Conservation (phyloP, 805 yeast species). For the Candida andamanensis region DNA sequence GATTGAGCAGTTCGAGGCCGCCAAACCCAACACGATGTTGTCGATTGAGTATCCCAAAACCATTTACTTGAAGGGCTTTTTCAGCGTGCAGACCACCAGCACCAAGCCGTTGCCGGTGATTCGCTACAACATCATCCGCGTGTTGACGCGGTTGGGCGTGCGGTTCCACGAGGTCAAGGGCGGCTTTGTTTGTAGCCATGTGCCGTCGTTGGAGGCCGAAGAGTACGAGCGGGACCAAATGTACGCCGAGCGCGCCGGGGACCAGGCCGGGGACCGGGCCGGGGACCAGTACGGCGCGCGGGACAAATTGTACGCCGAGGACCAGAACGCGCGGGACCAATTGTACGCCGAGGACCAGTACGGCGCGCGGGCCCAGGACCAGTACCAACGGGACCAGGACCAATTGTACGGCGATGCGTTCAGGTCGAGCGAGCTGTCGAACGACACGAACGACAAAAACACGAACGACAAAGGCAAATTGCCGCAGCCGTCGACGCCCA, state of each 20-base stretch:
- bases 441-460: too few species aligned
- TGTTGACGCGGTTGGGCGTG: constrained; percentile 70
- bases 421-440: constrained; percentile 24
- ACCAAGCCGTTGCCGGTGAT: constrained; percentile 88
- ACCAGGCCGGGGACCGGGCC: constrained; percentile 13
- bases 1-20: constrained; percentile 41
- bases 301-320: constrained; percentile 33
- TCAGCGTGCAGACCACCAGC: constrained; percentile 91
- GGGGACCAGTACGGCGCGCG: constrained; percentile 21
- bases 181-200: constrained; percentile 81
- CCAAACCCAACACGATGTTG: constrained; percentile 80
- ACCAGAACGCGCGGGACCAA: constrained; percentile 3
- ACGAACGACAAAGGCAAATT: constrained; percentile 5
- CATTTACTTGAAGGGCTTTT: constrained; percentile 85
- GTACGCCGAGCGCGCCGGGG: constrained; percentile 1
- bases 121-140: constrained; percentile 75
- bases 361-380: constrained; percentile 15
- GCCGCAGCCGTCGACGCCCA: constrained; percentile 31
- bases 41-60: constrained; percentile 92
- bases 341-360: constrained; percentile 1
- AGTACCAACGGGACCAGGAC: constrained; percentile 25
- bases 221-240: constrained; percentile 5
- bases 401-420: constrained; percentile 38
- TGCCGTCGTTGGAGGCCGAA: constrained; percentile 39
- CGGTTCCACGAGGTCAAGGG: constrained; percentile 87